Conservation (phyloP, 2,329 filamentous ascomycete genomes). For the Chalara sp. region DNA sequence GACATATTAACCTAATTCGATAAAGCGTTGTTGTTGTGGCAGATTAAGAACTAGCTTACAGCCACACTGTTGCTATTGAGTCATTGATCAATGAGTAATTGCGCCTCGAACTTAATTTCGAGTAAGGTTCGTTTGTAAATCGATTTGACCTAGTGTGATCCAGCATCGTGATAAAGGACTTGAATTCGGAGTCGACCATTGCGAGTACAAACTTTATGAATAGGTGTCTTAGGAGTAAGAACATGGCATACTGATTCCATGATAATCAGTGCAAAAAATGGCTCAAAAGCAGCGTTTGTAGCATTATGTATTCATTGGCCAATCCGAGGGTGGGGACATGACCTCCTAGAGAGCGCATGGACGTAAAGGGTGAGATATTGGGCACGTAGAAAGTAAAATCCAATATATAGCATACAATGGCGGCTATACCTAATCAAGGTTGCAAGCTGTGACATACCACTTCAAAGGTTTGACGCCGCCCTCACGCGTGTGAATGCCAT, state of each 20-base stretch:
- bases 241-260: slow-evolving; percentile 3
- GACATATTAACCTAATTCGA: slow-evolving; percentile 10
- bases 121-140: slow-evolving; percentile 5
- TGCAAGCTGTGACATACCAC: too few species aligned
- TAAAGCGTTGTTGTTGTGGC: slow-evolving; percentile 8
- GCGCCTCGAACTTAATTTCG: slow-evolving; percentile 8
- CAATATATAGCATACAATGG: too few species aligned
- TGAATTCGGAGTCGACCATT: slow-evolving; percentile 9
- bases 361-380: too few species aligned
- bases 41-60: slow-evolving; percentile 4
- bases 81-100: slow-evolving; percentile 8
- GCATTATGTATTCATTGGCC: background rate
- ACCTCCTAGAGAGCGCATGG: too few species aligned
- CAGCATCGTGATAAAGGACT: slow-evolving; percentile 8
- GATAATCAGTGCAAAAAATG: background rate
- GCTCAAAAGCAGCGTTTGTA: background rate
- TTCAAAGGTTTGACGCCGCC: too few species aligned
- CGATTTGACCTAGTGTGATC: slow-evolving; percentile 9
- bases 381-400: too few species aligned
- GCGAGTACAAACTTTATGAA: background rate
- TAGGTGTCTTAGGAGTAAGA: slow-evolving; percentile 6
- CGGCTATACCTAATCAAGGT: too few species aligned
- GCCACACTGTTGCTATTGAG: slow-evolving; percentile 5
- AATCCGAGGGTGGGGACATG: background rate
- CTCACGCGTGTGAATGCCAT: too few species aligned